A percentile compares a stretch with the other conserved stretches of the same genome.
Conservation (phyloP, 2,329 filamentous ascomycete species). For the Hypoxylon sp. region DNA sequence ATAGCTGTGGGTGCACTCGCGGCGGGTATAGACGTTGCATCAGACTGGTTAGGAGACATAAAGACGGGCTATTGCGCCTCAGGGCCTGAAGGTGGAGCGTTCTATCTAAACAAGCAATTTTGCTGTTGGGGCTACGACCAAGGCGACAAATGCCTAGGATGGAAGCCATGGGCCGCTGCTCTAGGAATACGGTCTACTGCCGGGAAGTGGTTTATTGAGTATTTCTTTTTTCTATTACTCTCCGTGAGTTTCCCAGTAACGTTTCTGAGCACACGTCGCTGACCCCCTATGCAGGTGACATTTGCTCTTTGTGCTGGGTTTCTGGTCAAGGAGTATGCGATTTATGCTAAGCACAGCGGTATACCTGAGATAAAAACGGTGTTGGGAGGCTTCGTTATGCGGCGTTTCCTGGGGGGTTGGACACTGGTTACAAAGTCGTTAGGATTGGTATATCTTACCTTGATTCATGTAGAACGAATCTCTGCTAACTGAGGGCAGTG, state of each 20-base stretch:
- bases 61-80: constrained; percentile 91
- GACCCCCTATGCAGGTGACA: constrained; percentile 66
- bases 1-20: constrained; percentile 86
- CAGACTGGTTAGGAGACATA: constrained; percentile 92
- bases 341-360: constrained; percentile 93
- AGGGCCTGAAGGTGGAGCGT: constrained; percentile 79
- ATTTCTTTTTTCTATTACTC: constrained; percentile 86
- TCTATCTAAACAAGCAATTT: constrained; percentile 91
- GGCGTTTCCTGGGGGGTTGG: constrained; percentile 87
- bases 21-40: constrained; percentile 88
- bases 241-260: constrained; percentile 70
- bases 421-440: constrained; percentile 91
- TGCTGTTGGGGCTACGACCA: constrained; percentile 95
- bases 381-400: constrained; percentile 92
- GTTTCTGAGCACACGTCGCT: constrained; percentile 29
- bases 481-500: constrained; percentile 67
- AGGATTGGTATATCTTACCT: constrained; percentile 73
- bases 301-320: constrained; percentile 84
- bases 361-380: constrained; percentile 99
- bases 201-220: constrained; percentile 86
- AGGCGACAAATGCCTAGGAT: constrained; percentile 84
- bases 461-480: not conserved
- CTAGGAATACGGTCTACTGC: constrained; percentile 74
- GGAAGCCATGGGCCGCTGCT: constrained; percentile 86
- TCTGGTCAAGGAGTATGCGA: constrained; percentile 85